phyloP scores from a whole-genome alignment of 2,329 filamentous ascomycete species.

The Fusarium cyanostomum region DNA sequence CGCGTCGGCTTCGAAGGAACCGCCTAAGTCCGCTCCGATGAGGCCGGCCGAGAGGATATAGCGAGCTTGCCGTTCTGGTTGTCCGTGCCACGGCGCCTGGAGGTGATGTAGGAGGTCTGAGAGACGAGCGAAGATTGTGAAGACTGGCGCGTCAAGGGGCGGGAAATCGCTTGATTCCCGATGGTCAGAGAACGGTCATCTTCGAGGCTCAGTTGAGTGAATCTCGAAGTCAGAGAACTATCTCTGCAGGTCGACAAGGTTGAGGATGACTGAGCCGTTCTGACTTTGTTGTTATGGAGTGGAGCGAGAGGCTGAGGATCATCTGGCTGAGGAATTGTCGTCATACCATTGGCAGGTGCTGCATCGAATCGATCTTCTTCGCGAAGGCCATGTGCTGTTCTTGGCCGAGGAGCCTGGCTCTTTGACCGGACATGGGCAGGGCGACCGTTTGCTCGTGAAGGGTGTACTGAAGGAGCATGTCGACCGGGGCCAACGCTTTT shows the following conservation, averaged over 20 bases:
- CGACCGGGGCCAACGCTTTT: slow-evolving; percentile 67
- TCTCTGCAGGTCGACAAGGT: slow-evolving; percentile 50
- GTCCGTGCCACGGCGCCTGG: slow-evolving; percentile 42
- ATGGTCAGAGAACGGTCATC: slow-evolving; percentile 41
- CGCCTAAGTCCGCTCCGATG: slow-evolving; percentile 45
- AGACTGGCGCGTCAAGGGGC: slow-evolving; percentile 32
- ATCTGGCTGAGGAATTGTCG: slow-evolving; percentile 19
- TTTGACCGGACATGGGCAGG: slow-evolving; percentile 57
- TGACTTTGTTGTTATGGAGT: slow-evolving; percentile 40
- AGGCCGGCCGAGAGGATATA: slow-evolving; percentile 20
- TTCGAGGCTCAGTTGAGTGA: slow-evolving; percentile 53
- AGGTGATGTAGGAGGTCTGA: slow-evolving; percentile 42
- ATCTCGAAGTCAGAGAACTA: slow-evolving; percentile 54
- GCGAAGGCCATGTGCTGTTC: slow-evolving; percentile 54
- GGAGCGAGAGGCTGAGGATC: slow-evolving; percentile 20
- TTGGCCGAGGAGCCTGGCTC: slow-evolving; percentile 50
- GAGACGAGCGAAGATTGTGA: slow-evolving; percentile 38
- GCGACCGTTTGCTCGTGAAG: slow-evolving; percentile 59
- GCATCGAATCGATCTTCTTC: slow-evolving; percentile 52
- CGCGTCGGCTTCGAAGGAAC: slow-evolving; percentile 49
- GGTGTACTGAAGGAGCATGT: slow-evolving; percentile 58
- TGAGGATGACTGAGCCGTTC: slow-evolving; percentile 42
- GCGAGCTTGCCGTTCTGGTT: slow-evolving; percentile 24
- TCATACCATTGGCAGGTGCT: slow-evolving; percentile 50
- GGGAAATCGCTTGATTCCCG: slow-evolving; percentile 60